Base-by-base conservation (phyloP, 2,329 filamentous ascomycete genomes). In the Aspergillus floridensis region DNA sequence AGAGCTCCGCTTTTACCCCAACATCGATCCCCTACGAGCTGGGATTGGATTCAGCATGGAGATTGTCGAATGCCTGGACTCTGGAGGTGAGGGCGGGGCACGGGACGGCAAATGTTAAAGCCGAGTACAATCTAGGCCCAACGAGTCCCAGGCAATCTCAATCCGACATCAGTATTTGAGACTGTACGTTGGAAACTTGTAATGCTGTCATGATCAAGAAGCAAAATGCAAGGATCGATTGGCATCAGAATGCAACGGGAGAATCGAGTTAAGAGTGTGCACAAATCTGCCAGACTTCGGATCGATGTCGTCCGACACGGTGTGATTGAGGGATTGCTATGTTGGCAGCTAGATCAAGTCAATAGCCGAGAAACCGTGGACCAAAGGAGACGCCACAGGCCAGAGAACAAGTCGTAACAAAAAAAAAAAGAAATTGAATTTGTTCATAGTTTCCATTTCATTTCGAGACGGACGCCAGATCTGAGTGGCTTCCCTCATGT, bases 391-490 rank as follows among this genome's bases (percentile, higher is more conserved):
- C 29, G 24, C 6, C 14, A 14, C 12, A 44, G 14, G 22, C 24
- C n/a, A 21, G 4, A 31, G 22, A 49, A 29, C 24, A 32, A 22
- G 32, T 44, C 38, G n/a, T 47, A 55, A 55, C 41, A 58, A 56
- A 61, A 59, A 29, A 59, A 26, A 59, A 65, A 56, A 60, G 54
- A 68, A 66, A 58, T 70, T 66, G 56, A 63, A 71, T 69, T 70
- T 70, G 69, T 74, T 74, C 70, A 72, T 71, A 70, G 74, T 74
- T 74, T 76, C 70, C 71, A 70, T 74, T 74, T 75, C 74, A 76
- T 76, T 74, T 68, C 64, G 62, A 73, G 70, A 67, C 63, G 66
- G 72, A 69, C 68, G 68, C 73, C 73, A 72, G 66, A 64, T 72
- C 68, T 68, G 58, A 68, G 66, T 68, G 70, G 66, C 71, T 65